Evolutionary conservation across 2,329 filamentous ascomycete genomes (phyloP).

Genomic region (Penicillium nordicum): DNA sequence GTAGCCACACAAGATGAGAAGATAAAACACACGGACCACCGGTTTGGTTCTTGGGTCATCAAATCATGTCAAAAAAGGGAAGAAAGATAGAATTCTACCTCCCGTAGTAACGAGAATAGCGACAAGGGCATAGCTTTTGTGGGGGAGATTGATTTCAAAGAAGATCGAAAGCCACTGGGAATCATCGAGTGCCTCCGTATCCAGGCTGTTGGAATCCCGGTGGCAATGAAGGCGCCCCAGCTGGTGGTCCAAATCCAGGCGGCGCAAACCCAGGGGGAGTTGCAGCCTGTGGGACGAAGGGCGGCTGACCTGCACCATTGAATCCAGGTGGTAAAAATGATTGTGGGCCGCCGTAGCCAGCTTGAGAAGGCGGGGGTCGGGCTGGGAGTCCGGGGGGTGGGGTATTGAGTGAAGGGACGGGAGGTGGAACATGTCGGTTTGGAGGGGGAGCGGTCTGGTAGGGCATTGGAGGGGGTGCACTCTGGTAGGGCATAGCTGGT

Average conservation of each 20-base stretch:
- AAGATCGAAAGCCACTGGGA: background rate
- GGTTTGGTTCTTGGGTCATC: conserved; percentile 6
- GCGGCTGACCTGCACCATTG: conserved; percentile 29
- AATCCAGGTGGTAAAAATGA: conserved; percentile 42
- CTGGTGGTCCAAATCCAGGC: conserved; percentile 46
- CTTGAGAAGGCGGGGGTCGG: conserved; percentile 66
- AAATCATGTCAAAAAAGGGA: conserved; percentile 7
- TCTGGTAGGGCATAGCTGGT: conserved; percentile 39
- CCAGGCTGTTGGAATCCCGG: conserved; percentile 44
- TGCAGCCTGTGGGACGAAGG: conserved; percentile 39
- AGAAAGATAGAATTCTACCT: background rate
- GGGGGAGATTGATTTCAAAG: background rate
- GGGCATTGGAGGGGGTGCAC: conserved; percentile 42
- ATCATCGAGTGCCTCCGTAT: conserved; percentile 39
- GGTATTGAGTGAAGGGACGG: conserved; percentile 44
- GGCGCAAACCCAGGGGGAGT: conserved; percentile 49
- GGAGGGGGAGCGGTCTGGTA: conserved; percentile 45
- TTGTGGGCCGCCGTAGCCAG: conserved; percentile 62
- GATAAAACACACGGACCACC: background rate
- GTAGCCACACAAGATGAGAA: background rate
- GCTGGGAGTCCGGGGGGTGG: conserved; percentile 59
- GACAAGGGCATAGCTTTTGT: background rate
- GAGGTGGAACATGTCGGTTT: conserved; percentile 57
- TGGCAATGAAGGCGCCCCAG: conserved; percentile 35
- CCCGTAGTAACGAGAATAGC: background rate